These are phyloP conservation scores for Microsporum audouinii DNA, from an alignment of 2,329 filamentous ascomycete genomes.

Conservation along the genomic window DNA sequence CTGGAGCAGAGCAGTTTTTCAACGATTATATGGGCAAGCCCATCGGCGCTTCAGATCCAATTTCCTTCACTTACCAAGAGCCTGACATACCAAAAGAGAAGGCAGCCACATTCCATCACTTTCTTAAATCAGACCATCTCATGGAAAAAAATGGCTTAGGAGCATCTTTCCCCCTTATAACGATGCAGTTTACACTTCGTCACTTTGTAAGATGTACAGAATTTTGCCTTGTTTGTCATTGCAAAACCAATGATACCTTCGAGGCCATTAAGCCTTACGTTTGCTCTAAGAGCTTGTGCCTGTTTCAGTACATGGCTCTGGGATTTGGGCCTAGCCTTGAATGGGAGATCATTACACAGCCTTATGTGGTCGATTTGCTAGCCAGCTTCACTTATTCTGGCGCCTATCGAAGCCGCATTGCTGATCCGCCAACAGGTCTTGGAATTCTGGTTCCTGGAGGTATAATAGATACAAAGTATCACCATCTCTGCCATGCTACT, in stretches of 20 bases:
- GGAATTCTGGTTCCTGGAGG: constrained; percentile 29
- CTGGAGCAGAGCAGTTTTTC: constrained; percentile 51
- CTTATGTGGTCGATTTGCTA: constrained; percentile 72
- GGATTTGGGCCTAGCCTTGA: constrained; percentile 78
- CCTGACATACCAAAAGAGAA: constrained; percentile 19
- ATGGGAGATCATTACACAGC: constrained; percentile 67
- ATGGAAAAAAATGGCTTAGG: constrained; percentile 18
- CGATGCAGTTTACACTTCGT: constrained; percentile 64
- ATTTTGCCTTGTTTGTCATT: constrained; percentile 78
- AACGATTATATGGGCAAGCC: constrained; percentile 35
- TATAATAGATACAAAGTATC: not conserved
- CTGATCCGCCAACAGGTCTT: constrained; percentile 48
- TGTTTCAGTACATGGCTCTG: constrained; percentile 81
- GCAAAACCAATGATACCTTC: constrained; percentile 52
- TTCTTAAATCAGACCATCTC: constrained; percentile 44
- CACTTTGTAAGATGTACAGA: constrained; percentile 72
- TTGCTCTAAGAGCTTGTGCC: constrained; percentile 61
- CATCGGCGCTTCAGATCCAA: constrained; percentile 9
- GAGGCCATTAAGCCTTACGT: constrained; percentile 51
- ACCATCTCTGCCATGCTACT: not conserved
- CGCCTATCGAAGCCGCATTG: constrained; percentile 32
- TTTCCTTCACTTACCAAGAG: constrained; percentile 14
- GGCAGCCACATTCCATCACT: constrained; percentile 26
- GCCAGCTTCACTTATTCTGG: constrained; percentile 67
- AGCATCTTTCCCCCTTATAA: constrained; percentile 46